phyloP scores from a whole-genome alignment of 78 protist species.

The Pelomyxa schiedti region DNA sequence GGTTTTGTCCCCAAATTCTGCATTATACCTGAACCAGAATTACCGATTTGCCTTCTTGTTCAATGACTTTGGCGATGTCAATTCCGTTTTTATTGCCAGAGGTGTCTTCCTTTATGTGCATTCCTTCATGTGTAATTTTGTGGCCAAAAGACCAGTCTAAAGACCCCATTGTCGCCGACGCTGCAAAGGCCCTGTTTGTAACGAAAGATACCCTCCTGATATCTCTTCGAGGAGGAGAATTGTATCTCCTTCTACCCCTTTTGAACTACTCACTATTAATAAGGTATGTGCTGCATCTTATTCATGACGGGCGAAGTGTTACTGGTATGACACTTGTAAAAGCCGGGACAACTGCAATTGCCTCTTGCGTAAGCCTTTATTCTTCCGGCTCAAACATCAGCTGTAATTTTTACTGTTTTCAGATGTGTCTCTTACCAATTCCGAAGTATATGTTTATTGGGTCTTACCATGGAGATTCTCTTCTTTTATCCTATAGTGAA shows the following conservation, averaged over 20 bases:
- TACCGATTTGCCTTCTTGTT: constrained; percentile 21
- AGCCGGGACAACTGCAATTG: constrained; percentile 37
- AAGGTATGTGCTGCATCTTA: constrained; percentile 15
- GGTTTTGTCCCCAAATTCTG: constrained; percentile 25
- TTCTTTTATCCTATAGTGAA: constrained; percentile 20
- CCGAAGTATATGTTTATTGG: constrained; percentile 35
- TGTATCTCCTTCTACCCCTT: not conserved
- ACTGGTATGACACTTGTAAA: constrained; percentile 16
- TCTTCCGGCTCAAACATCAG: not conserved
- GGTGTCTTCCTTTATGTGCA: not conserved
- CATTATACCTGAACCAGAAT: constrained; percentile 35
- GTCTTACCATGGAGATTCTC: constrained; percentile 41
- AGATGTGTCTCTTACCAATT: constrained; percentile 21
- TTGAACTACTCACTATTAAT: not conserved
- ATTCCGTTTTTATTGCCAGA: not conserved
- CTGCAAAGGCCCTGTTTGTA: not conserved
- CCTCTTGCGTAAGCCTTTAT: constrained; percentile 10
- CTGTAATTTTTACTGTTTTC: not conserved
- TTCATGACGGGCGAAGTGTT: constrained; percentile 34
- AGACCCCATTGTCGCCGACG: not conserved
- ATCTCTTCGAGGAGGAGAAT: not conserved
- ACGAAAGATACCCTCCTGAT: not conserved
- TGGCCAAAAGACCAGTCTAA: not conserved
- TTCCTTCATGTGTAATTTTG: not conserved
- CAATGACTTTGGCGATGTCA: constrained; percentile 19